These are phyloP conservation scores for Trichaptum fuscoviolaceum DNA, from an alignment of 768 basidiomycete genomes.

Conservation along the genomic window DNA sequence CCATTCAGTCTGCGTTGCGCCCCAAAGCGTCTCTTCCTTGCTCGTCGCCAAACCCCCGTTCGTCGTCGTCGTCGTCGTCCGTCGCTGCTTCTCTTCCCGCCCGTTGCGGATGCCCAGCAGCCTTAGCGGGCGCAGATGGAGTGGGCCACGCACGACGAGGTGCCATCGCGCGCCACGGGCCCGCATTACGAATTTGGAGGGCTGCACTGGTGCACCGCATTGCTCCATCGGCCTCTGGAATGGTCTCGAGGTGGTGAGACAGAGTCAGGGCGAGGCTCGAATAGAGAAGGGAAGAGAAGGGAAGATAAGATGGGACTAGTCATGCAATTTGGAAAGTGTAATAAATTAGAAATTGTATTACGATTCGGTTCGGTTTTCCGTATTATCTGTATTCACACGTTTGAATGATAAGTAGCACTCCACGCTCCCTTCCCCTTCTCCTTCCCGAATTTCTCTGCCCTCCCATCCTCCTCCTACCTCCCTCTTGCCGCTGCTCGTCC, in stretches of 20 bases:
- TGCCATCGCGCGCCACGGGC: neutral
- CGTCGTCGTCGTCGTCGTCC: neutral
- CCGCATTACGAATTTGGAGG: neutral
- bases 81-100: neutral
- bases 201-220: neutral
- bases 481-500: neutral
- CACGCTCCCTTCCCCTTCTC: neutral
- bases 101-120: slow-evolving; percentile 16
- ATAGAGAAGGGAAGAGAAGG: neutral
- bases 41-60: neutral
- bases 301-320: neutral
- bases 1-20: no score
- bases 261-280: neutral
- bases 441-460: neutral
- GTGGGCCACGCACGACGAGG: no score
- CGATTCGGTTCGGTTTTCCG: neutral
- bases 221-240: neutral
- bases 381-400: neutral
- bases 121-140: slow-evolving; percentile 33
- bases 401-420: neutral
- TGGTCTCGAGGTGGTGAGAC: neutral
- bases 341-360: neutral
- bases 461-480: neutral
- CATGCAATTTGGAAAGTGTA: neutral
- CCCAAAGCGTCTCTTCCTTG: neutral